Evolutionary conservation across 441 rosid species (phyloP), one percentile per base, ranked within the genome.

Genomic region (Erodium chrysanthum): DNA sequence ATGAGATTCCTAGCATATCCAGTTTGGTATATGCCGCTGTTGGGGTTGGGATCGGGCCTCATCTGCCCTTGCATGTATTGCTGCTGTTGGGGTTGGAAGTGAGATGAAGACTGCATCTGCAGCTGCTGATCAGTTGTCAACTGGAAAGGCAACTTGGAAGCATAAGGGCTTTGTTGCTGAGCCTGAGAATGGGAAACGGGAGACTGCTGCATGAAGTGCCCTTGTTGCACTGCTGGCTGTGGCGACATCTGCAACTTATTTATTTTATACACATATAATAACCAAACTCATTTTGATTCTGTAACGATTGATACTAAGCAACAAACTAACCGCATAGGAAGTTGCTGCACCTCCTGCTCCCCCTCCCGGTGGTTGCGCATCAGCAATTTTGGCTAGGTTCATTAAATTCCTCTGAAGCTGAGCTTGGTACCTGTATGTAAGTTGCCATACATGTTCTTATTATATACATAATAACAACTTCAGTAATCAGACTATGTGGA

Each of bases 21-120:
- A 37, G 61, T 10, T 35, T 73, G 75, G 65, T 70, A 74, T 0
- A 65, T 40, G 64, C 70, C 20, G 46, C 23, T 56, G 35, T 71
- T 9, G 66, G 42, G 31, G 46, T 3, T 11, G 46, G 46, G 14
- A 1, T 1, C 3, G 14, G 46, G 14, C 10, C 74, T 68, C 66
- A 61, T 61, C 72, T 76, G 77, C 20, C 74, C 70, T 48, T 74
- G 79, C 60, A 50, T 29, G 58, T 74, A 59, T 31, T 76, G 80
- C 71, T 75, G 84, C 61, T 72, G 76, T 54, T 81, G 80, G 64
- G 1, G 3, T 54, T 81, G 80, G 64, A 1, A 25, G 22, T 65
- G 60, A 0, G 25, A 18, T 4, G 58, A 15, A 1, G 7, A 1
- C 20, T 50, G 58, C 58, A 50, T 40, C 46, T 40, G 58, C 58